A percentile compares a stretch with the other conserved stretches of the same genome.
Conservation (phyloP, 202 grass and related monocot species). For the Schoenoplectus triqueter region DNA sequence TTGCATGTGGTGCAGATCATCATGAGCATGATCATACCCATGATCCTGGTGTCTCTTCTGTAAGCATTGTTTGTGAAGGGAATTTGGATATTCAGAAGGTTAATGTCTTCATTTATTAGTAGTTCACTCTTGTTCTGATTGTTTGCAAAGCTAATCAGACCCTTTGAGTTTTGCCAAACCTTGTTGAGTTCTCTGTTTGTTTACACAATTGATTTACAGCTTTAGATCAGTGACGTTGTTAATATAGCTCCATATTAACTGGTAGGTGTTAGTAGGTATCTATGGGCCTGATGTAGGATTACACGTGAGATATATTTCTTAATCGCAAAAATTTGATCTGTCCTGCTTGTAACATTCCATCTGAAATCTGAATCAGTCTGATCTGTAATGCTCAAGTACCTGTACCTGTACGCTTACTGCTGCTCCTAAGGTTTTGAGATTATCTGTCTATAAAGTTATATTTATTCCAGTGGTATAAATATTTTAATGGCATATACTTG, state of each 20-base stretch:
- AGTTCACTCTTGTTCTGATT: constrained; percentile 26
- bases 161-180: constrained; percentile 5
- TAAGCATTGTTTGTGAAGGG: constrained; percentile 98
- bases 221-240: not conserved
- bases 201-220: not conserved
- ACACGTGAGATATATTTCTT: too few relatives aligned
- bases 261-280: too few relatives aligned
- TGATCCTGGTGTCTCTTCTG: constrained; percentile 96
- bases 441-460: not conserved
- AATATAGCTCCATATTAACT: not conserved
- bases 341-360: not conserved
- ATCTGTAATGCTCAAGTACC: not conserved
- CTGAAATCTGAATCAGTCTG: not conserved
- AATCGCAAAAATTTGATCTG: too few relatives aligned
- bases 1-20: constrained; percentile 54
- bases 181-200: constrained; percentile 9
- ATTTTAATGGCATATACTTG: constrained; percentile 13
- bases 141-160: not conserved
- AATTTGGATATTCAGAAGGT: constrained; percentile 97
- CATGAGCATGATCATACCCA: constrained; percentile 91
- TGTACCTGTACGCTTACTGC: not conserved
- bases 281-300: too few relatives aligned
- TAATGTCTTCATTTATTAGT: constrained; percentile 34
- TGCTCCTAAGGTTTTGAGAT: not conserved
- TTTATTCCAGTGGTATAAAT: too few relatives aligned